These are phyloP conservation scores for Cyclocybe aegerita DNA, from an alignment of 768 basidiomycete genomes.

Conservation along the genomic window DNA sequence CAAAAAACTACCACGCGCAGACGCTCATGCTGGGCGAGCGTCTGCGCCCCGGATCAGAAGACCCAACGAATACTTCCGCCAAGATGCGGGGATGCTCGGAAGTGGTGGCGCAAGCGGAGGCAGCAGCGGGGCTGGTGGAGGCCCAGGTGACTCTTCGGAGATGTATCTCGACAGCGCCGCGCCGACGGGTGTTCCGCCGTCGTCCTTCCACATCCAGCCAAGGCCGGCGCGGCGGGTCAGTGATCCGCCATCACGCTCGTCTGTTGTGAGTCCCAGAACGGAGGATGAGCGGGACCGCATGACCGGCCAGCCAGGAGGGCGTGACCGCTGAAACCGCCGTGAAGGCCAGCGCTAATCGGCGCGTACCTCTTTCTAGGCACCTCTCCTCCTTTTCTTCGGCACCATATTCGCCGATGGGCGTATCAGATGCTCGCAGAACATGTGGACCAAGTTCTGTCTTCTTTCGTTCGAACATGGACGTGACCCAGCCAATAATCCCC, in stretches of 20 bases:
- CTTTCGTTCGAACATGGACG: not conserved
- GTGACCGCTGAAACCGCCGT: constrained; percentile 19
- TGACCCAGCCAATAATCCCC: constrained; percentile 4
- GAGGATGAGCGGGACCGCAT: constrained; percentile 31
- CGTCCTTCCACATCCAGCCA: constrained; percentile 28
- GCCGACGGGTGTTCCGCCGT: constrained; percentile 15
- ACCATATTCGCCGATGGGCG: constrained; percentile 8
- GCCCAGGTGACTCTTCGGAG: constrained; percentile 14
- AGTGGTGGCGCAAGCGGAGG: not conserved
- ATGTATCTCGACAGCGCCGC: constrained; percentile 23
- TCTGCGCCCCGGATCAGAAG: constrained; percentile 62
- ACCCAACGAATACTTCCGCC: constrained; percentile 36
- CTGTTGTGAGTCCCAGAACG: constrained; percentile 27
- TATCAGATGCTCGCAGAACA: constrained; percentile 16
- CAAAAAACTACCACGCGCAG: constrained; percentile 84
- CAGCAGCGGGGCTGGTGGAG: constrained; percentile 5
- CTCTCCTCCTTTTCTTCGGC: constrained; percentile 7
- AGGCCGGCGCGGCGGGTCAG: constrained; percentile 11
- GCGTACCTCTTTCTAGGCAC: not conserved
- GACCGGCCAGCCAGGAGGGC: constrained; percentile 20
- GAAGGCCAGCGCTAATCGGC: too few species aligned
- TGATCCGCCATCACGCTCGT: constrained; percentile 10
- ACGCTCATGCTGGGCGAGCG: constrained; percentile 75
- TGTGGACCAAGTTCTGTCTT: constrained; percentile 12
- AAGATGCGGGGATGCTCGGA: constrained; percentile 12